Evolutionary conservation across 129 eudicot genomes (phyloP).

Genomic region (Apium graveolens): DNA sequence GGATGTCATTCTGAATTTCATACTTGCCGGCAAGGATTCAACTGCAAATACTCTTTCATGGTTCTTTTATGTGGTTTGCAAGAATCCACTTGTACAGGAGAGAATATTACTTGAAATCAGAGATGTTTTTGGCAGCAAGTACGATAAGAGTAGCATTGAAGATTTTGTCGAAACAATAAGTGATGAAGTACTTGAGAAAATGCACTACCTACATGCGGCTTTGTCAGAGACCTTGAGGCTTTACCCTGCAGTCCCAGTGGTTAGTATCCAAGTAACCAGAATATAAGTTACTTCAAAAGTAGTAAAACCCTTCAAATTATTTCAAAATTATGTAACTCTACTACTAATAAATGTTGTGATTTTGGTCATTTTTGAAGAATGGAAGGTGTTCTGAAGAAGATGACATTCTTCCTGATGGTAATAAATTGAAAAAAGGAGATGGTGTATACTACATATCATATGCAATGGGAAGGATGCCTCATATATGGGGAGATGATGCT

Average conservation of each 20-base stretch:
- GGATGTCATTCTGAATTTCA: background rate
- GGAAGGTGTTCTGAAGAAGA: conserved; percentile 68
- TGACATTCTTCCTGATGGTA: conserved; percentile 81
- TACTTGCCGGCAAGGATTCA: background rate
- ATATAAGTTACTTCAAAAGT: background rate
- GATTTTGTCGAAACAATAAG: conserved; percentile 3
- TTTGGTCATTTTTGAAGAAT: background rate
- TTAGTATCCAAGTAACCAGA: background rate
- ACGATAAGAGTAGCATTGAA: background rate
- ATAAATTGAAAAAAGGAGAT: conserved; percentile 50
- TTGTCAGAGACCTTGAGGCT: conserved; percentile 7
- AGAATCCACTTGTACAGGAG: conserved; percentile 6
- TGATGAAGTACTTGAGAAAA: conserved; percentile 1
- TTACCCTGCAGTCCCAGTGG: conserved; percentile 1
- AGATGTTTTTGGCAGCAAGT: background rate
- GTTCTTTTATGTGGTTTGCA: background rate
- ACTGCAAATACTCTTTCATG: conserved; percentile 3
- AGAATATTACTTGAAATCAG: background rate
- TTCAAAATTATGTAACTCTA: background rate
- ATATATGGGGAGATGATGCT: conserved; percentile 25
- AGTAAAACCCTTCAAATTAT: background rate
- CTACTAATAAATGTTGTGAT: background rate
- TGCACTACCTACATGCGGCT: background rate
- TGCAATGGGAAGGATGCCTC: conserved; percentile 2
- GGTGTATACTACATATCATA: conserved; percentile 1